Evolutionary conservation across 2,329 filamentous ascomycete genomes (phyloP), one percentile per base, ranked within the genome.

Genomic region (Colletotrichum sp.): DNA sequence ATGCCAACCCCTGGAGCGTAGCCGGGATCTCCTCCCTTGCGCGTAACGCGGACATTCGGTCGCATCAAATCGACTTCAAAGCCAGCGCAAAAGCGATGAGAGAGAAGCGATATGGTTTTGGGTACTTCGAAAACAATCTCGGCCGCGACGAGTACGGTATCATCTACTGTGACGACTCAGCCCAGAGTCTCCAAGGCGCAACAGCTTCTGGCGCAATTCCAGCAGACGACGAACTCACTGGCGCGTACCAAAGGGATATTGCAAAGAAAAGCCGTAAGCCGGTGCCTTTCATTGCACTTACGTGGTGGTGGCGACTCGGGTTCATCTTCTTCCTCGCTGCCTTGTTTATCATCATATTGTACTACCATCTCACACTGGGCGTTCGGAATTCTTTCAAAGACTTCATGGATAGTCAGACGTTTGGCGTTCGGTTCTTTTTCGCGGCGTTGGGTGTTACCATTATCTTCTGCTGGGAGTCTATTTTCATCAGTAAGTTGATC

Each of bases 401-500:
- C 25, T 82, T 84, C 73, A 80, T 88, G 80, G 83, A 85, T 60
- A 81, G 82, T n/a, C 82, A 86, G 74, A 80, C 79, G 4, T 87
- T 88, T 66, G 86, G 86, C 7, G 84, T 86, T 0, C 80, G 86
- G 9, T 88, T 88, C 67, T 77, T 88, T 9, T 84, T 86, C 65
- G 86, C 87, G 4, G 79, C 80, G 0, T 69, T 87, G 0, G 87
- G 87, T 13, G 86, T 88, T 2, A 77, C 82, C 18, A 81, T 87
- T 6, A 83, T 85, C 3, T 84, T 87, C 34, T 83, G 83, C 62
- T 88, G 85, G 86, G 80, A 84, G 15, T 81, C 82, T 2, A 82
- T 88, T 6, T 87, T 88, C 70, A 75, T 82, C 62, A 83, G 83
- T 84, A 78, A 79, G 81, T 79, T 34, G 4, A 28, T 36, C 6